Conservation (phyloP, 2,329 filamentous ascomycete species). For the Davidsoniella virescens region DNA sequence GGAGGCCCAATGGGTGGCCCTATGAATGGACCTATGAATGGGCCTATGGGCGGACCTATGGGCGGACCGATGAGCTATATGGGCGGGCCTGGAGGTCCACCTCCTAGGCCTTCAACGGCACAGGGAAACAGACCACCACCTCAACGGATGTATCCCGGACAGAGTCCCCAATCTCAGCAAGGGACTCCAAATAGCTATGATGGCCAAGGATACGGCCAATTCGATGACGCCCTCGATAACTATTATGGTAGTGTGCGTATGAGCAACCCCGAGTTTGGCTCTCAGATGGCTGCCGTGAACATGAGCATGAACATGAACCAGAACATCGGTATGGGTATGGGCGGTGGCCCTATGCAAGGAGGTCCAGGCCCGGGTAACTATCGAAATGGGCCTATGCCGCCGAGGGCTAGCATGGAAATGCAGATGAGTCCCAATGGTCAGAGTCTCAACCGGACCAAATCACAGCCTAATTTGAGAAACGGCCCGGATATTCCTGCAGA, state of each 20-base stretch:
- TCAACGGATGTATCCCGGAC: slow-evolving; percentile 34
- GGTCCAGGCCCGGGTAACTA: slow-evolving; percentile 14
- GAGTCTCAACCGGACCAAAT: slow-evolving; percentile 44
- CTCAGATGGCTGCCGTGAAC: slow-evolving; percentile 9
- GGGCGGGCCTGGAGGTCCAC: slow-evolving; percentile 16
- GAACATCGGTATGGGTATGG: slow-evolving; percentile 1
- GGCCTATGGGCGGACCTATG: background rate
- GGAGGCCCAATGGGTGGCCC: background rate
- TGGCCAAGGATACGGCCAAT: slow-evolving; percentile 13
- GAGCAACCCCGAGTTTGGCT: slow-evolving; percentile 17
- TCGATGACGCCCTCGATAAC: slow-evolving; percentile 17
- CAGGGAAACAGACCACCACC: slow-evolving; percentile 35
- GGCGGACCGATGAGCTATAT: background rate
- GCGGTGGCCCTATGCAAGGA: slow-evolving; percentile 1
- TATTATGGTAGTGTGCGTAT: slow-evolving; percentile 17
- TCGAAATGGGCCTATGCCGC: slow-evolving; percentile 4
- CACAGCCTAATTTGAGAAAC: slow-evolving; percentile 49
- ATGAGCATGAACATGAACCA: slow-evolving; percentile 5
- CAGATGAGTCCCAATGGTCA: slow-evolving; percentile 24
- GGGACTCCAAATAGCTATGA: slow-evolving; percentile 14
- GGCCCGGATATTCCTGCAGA: slow-evolving; percentile 61
- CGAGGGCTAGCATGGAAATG: slow-evolving; percentile 2
- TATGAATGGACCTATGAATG: background rate
- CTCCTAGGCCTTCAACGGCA: slow-evolving; percentile 32
- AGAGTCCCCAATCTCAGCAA: slow-evolving; percentile 21